Evolutionary conservation across 768 basidiomycete species (phyloP), one percentile per base, ranked within the genome.

Genomic region (Tulasnella sp.): DNA sequence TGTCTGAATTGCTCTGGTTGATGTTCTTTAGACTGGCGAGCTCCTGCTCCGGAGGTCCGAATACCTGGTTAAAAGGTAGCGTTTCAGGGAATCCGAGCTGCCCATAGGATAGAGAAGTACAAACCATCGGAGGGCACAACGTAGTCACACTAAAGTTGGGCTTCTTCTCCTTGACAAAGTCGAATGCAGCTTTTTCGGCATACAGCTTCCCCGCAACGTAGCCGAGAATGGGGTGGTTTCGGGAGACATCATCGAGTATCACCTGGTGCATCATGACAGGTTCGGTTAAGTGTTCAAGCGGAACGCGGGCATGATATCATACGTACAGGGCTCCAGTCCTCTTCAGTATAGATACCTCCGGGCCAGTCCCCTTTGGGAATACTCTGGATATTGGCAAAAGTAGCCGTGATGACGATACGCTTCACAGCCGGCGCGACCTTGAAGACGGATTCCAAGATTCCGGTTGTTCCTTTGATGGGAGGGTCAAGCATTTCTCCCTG

Each of bases 161-260:
- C 78, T 89, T 83, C 72, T 86, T 78, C 45, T 77, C 58, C 38
- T 86, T 80, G 42, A 85, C 80, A 78, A 85, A 86, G 9, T 83
- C 82, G 88, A 88, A 89, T 7, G 88, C 88, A 36, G 86, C 85
- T 82, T 83, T 85, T 82, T 93, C 92, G 0, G 91, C 89, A 1
- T 91, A 83, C 2, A 85, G 86, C 83, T 93, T 93, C 17, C 87
- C 88, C 2, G 89, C 88, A 31, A 84, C 79, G 80, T 93, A 93
- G 78, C 74, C 74, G 1, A 19, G 19, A 9, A 67, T 40, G 29
- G 49, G 49, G 36, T 75, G 22, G 19, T 36, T 34, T 25, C 17
- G 25, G 58, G 34, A 45, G 11, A 67, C 31, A 29, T 75, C 74
- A n/a, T 42, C 40, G 17, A 67, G 64, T 29, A 29, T 75, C 1